These are phyloP conservation scores for Rauvolfia tetraphylla DNA, from an alignment of 257 asterid species.

Conservation along the genomic window DNA sequence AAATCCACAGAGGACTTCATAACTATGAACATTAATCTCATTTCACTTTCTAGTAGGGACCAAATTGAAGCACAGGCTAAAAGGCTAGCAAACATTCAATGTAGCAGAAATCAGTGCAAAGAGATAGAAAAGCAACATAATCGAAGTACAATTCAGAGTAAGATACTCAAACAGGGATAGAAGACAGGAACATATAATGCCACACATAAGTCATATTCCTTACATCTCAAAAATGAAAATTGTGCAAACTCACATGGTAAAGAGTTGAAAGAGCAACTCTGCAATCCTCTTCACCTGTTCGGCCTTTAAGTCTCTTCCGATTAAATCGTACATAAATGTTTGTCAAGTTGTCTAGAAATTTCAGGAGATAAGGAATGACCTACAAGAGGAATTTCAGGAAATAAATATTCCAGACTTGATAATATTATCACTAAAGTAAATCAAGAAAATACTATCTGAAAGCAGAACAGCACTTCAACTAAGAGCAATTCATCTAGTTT, in stretches of 20 bases:
- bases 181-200: background rate
- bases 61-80: background rate
- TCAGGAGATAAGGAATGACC: conserved; percentile 85
- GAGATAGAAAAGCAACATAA: background rate
- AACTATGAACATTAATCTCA: background rate
- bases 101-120: background rate
- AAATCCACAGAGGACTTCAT: background rate
- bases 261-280: conserved; percentile 92
- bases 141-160: background rate
- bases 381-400: conserved; percentile 15
- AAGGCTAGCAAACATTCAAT: background rate
- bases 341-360: conserved; percentile 85
- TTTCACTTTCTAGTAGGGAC: background rate
- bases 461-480: background rate
- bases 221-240: background rate
- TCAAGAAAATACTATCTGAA: background rate
- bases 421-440: background rate
- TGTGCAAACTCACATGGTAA: conserved; percentile 45
- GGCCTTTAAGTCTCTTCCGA: conserved; percentile 92
- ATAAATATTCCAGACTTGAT: background rate
- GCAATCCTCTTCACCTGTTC: conserved; percentile 90
- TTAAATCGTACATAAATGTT: conserved; percentile 92
- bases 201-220: background rate
- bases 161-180: background rate
- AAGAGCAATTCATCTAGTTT: background rate